Evolutionary conservation across 495 filamentous ascomycete species (phyloP), one percentile per base, ranked within the genome.

Genomic region (Hyphodiscus hymeniophilus): DNA sequence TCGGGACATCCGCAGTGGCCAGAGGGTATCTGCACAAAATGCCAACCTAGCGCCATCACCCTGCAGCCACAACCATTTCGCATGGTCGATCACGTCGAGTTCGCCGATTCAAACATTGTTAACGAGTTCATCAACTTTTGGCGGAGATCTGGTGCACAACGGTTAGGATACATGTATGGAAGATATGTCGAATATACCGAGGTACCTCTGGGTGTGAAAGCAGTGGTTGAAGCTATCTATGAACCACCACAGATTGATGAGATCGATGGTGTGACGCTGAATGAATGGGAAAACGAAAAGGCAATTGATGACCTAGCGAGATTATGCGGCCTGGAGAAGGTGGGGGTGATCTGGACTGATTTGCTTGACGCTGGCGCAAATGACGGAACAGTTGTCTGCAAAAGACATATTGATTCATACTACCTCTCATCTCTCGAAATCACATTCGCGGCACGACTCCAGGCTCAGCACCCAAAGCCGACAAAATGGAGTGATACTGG

Each of bases 71-170:
- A 99, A 61, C 74, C 85, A 24, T 99, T 85, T 60, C 85, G 92
- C n/a, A 96, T 90, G 87, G 89, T 99, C 0, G 92, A 99, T 58
- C 92, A 99, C 63, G 90, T 99, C 52, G 94, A 99, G 60, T 97
- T 99, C 60, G 76, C 92, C 3, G 79, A 84, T 1, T 77, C 87
- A 1, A 74, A 76, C 28, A 67, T 96, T 17, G 84, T 99, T 60
- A 83, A 99, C 60, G 81, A 79, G 7, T 77, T 96, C 24, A 77
- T 99, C 32, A 79, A 95, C 52, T 91, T 91, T 52, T 99, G 92
- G 92, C 77, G 92, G 48, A 76, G 72, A 35, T 90, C 85, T 1
- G 77, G 76, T 0, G 64, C 76, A 13, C 92, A 99, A 63, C 73
- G 92, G 15, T 60, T 96, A 24, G 92, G 91, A 23, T 95, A 89